Conservation (phyloP, 768 basidiomycete genomes). For the Coprinopsis strossmayeri region DNA sequence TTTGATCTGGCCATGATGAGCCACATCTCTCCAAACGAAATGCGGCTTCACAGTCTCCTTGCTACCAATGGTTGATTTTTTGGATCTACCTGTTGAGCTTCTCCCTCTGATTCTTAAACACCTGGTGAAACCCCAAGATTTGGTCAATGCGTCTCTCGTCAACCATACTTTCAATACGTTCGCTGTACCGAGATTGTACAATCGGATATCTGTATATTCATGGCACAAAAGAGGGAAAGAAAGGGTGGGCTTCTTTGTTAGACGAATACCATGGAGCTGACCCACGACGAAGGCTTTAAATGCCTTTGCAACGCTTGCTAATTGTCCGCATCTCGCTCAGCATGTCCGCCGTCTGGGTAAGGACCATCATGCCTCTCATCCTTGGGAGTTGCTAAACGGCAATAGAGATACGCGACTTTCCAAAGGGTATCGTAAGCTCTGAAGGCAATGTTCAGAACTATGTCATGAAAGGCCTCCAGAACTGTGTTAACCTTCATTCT, state of each 20-base stretch:
- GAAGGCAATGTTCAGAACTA: slow-evolving; percentile 29
- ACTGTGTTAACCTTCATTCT: slow-evolving; percentile 53
- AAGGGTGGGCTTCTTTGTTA: slow-evolving; percentile 33
- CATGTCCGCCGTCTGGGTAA: slow-evolving; percentile 54
- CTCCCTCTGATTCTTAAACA: slow-evolving; percentile 48
- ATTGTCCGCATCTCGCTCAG: slow-evolving; percentile 47
- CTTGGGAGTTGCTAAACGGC: too few relatives aligned
- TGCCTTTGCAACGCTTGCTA: slow-evolving; percentile 57
- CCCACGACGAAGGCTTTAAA: slow-evolving; percentile 42
- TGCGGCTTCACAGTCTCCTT: not conserved
- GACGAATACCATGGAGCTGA: not conserved
- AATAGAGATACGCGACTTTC: slow-evolving; percentile 70
- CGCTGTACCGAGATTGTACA: slow-evolving; percentile 48
- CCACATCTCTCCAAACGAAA: too few relatives aligned
- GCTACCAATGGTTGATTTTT: slow-evolving; percentile 22
- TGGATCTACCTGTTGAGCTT: slow-evolving; percentile 62
- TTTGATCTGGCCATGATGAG: too few relatives aligned
- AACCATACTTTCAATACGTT: slow-evolving; percentile 48
- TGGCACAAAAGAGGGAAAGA: slow-evolving; percentile 65
- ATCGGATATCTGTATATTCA: slow-evolving; percentile 53
- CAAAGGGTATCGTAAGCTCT: slow-evolving; percentile 36
- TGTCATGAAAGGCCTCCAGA: slow-evolving; percentile 46
- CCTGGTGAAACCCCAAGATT: slow-evolving; percentile 44
- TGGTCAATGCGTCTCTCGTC: slow-evolving; percentile 49
- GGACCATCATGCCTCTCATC: too few relatives aligned